A percentile compares a stretch with the other conserved stretches of the same genome.
phyloP scores from a whole-genome alignment of 177 flowering plant species.

The Vitis hybrid region DNA sequence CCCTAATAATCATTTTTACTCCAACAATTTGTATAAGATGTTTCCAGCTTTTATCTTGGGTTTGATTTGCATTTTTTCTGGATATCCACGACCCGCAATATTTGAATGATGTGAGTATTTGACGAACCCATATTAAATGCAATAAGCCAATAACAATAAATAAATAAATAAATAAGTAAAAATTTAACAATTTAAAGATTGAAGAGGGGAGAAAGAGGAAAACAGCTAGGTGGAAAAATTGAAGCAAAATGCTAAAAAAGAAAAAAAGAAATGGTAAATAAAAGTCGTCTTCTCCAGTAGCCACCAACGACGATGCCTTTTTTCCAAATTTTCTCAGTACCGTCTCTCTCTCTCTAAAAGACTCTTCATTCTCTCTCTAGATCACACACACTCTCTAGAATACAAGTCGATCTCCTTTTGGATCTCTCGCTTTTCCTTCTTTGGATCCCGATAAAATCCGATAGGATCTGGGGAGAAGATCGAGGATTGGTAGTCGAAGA shows the following conservation, averaged over 20 bases:
- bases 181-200: too few relatives aligned
- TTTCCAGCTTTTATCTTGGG: too few relatives aligned
- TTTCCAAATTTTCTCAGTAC: neutral
- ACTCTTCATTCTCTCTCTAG: neutral
- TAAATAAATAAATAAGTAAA: too few relatives aligned
- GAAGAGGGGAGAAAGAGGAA: too few relatives aligned
- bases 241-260: constrained; percentile 9
- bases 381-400: neutral
- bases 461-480: constrained; percentile 15
- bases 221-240: neutral
- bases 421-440: neutral
- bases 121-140: too few relatives aligned
- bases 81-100: too few relatives aligned
- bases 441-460: constrained; percentile 10
- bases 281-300: too few relatives aligned
- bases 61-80: too few relatives aligned
- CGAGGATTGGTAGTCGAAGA: neutral
- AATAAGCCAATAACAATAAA: too few relatives aligned
- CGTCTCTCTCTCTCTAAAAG: constrained; percentile 13
- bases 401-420: neutral
- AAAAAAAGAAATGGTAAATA: constrained; percentile 4
- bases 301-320: neutral
- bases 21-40: too few relatives aligned
- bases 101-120: too few relatives aligned
- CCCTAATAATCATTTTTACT: too few relatives aligned